These are phyloP conservation scores for Wickerhamiella dianesei DNA, from an alignment of 805 yeast genomes.

Conservation along the genomic window DNA sequence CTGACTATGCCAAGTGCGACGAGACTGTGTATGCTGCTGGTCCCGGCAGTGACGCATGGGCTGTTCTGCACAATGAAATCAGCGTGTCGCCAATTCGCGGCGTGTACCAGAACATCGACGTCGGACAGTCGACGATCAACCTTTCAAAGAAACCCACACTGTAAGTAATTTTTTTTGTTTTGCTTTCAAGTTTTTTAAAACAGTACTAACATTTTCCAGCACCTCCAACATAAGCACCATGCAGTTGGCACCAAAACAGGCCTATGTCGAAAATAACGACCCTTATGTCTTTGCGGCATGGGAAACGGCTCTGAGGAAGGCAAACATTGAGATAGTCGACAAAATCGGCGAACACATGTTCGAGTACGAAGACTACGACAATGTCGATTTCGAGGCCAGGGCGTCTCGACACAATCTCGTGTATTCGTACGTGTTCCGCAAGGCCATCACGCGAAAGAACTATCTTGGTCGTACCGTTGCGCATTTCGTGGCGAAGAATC, in stretches of 20 bases:
- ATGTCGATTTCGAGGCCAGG: conserved; percentile 52
- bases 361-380: conserved; percentile 86
- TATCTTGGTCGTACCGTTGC: conserved; percentile 76
- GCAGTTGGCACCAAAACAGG: conserved; percentile 4
- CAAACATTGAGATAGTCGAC: neutral
- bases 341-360: conserved; percentile 23
- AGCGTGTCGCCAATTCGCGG: conserved; percentile 22
- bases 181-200: neutral
- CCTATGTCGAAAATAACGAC: conserved; percentile 14
- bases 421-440: conserved; percentile 60
- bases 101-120: conserved; percentile 12
- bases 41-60: conserved; percentile 54
- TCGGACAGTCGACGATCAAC: conserved; percentile 6
- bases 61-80: conserved; percentile 47
- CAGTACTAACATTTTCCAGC: neutral
- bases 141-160: neutral
- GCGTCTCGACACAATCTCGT: conserved; percentile 7
- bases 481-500: conserved; percentile 59
- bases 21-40: conserved; percentile 33
- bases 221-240: neutral
- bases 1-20: conserved; percentile 61
- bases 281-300: conserved; percentile 16
- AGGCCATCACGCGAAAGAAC: conserved; percentile 83
- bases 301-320: conserved; percentile 9
- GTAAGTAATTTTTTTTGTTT: neutral